Percentiles rank a stretch among this genome's conserved stretches.
phyloP scores from a whole-genome alignment of 805 yeast genomes.

The Metschnikowia rubicola region DNA sequence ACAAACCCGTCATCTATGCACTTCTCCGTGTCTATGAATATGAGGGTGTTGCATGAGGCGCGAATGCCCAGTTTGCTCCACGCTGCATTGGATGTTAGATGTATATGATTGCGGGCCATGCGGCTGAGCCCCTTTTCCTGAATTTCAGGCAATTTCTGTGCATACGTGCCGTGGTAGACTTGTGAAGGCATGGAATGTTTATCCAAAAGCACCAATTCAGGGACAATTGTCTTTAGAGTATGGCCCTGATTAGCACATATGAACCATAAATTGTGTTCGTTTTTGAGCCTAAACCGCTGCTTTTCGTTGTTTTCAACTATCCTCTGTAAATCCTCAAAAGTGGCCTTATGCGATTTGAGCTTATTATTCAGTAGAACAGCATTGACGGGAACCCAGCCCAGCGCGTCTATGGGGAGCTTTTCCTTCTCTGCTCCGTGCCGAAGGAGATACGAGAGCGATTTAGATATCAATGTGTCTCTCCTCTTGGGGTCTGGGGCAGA shows the following conservation, averaged over 20 bases:
- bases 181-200: conserved; percentile 44
- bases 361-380: conserved; percentile 55
- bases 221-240: conserved; percentile 49
- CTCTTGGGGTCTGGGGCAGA: conserved; percentile 13
- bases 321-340: conserved; percentile 52
- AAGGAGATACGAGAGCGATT: conserved; percentile 68
- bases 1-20: conserved; percentile 41
- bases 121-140: conserved; percentile 54
- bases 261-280: conserved; percentile 20
- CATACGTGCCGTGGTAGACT: conserved; percentile 80
- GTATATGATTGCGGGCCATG: conserved; percentile 84
- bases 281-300: conserved; percentile 57
- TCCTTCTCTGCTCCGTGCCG: conserved; percentile 85
- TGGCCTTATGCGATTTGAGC: conserved; percentile 53
- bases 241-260: conserved; percentile 97
- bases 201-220: conserved; percentile 39
- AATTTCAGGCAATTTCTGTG: conserved; percentile 45
- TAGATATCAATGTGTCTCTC: conserved; percentile 60
- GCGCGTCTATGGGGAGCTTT: conserved; percentile 54
- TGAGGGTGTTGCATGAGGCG: conserved; percentile 49
- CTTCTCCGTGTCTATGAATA: conserved; percentile 56
- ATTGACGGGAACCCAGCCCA: conserved; percentile 62
- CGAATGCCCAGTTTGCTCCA: conserved; percentile 74
- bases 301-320: conserved; percentile 69
- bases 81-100: conserved; percentile 57